phyloP scores from a whole-genome alignment of 345 rosid genomes.

The Hibiscus trionum region DNA sequence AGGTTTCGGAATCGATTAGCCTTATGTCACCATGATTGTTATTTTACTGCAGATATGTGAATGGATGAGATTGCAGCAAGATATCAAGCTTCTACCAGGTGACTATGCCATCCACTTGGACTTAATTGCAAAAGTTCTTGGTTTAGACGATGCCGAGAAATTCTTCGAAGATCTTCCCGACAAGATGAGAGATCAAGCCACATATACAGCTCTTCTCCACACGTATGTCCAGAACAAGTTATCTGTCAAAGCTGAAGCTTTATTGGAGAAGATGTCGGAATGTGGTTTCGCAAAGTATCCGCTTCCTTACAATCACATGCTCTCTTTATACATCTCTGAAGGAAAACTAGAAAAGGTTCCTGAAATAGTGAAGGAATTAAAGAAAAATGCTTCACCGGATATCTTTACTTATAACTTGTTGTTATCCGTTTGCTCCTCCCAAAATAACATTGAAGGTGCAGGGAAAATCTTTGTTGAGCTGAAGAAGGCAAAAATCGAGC shows the following conservation, averaged over 20 bases:
- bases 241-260: constrained; percentile 60
- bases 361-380: constrained; percentile 45
- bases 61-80: constrained; percentile 76
- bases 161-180: constrained; percentile 83
- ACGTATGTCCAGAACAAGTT: constrained; percentile 48
- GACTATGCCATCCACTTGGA: constrained; percentile 92
- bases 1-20: background rate
- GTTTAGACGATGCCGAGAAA: constrained; percentile 72
- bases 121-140: constrained; percentile 68
- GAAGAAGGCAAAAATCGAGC: constrained; percentile 48
- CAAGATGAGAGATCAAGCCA: constrained; percentile 47
- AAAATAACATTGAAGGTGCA: constrained; percentile 48
- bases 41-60: constrained; percentile 58
- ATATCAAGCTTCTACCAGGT: constrained; percentile 66
- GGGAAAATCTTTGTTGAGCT: constrained; percentile 51
- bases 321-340: constrained; percentile 50
- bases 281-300: constrained; percentile 56
- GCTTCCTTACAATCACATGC: constrained; percentile 77
- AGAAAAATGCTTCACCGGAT: constrained; percentile 55
- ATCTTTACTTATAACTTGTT: constrained; percentile 65
- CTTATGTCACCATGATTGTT: background rate
- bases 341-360: constrained; percentile 55
- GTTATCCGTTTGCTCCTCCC: constrained; percentile 51
- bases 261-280: constrained; percentile 68
- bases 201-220: constrained; percentile 83